These are phyloP conservation scores for Cornus florida DNA, from an alignment of 148 eudicot genomes.

Conservation along the genomic window DNA sequence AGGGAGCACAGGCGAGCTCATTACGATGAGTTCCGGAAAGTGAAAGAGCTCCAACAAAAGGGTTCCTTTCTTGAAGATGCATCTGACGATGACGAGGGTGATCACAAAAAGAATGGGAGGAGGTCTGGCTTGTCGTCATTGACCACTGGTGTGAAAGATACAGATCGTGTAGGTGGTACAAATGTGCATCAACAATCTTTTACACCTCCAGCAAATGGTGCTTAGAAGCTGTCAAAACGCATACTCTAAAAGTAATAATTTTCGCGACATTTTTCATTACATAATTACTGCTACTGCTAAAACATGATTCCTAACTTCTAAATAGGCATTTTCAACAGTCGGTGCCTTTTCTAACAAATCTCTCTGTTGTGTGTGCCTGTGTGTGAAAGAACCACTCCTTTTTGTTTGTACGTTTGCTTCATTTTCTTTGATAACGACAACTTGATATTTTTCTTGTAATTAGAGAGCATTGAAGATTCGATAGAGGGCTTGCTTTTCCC, in stretches of 20 bases:
- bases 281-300: not conserved
- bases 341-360: not conserved
- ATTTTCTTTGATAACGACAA: not conserved
- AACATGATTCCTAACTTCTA: not conserved
- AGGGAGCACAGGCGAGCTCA: slow-evolving; percentile 85
- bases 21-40: slow-evolving; percentile 78
- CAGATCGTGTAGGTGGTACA: slow-evolving; percentile 22
- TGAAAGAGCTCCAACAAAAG: slow-evolving; percentile 71
- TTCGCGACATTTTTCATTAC: not conserved
- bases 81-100: slow-evolving; percentile 50
- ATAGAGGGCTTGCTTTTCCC: no score
- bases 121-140: slow-evolving; percentile 35
- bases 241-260: not conserved
- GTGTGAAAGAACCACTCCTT: no score
- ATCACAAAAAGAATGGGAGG: slow-evolving; percentile 15
- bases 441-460: no score
- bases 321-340: not conserved
- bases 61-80: slow-evolving; percentile 60
- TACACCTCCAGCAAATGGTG: slow-evolving; percentile 19
- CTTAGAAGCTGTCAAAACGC: slow-evolving; percentile 13
- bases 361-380: no score
- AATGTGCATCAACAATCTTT: slow-evolving; percentile 6
- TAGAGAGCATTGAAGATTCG: no score
- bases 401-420: not conserved
- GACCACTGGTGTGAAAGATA: slow-evolving; percentile 43